A percentile compares a stretch with the other conserved stretches of the same genome.
Evolutionary conservation across 805 yeast species (phyloP).

Genomic region (Kodamaea nitidulidarum): DNA sequence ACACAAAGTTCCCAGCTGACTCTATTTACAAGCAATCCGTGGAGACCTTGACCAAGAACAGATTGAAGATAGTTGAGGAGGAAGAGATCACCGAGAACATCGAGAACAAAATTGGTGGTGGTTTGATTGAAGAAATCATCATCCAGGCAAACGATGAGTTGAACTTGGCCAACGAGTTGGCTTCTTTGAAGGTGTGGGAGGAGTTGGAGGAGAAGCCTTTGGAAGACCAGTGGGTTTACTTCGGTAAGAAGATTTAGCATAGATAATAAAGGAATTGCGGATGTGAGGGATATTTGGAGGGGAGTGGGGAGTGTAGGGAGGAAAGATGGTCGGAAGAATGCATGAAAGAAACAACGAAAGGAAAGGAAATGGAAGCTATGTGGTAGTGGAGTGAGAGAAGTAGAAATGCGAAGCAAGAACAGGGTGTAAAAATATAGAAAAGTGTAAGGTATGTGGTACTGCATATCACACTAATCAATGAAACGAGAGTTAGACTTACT

Average conservation of each 20-base stretch:
- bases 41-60: constrained; percentile 64
- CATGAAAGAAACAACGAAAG: too few relatives aligned
- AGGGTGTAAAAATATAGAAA: too few relatives aligned
- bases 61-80: constrained; percentile 61
- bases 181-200: constrained; percentile 72
- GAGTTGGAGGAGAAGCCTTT: constrained; percentile 75
- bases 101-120: constrained; percentile 73
- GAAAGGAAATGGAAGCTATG: too few relatives aligned
- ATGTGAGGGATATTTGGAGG: not conserved
- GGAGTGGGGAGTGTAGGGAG: too few relatives aligned
- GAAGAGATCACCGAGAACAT: constrained; percentile 61
- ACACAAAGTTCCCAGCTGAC: constrained; percentile 60
- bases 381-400: too few relatives aligned
- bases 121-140: constrained; percentile 77
- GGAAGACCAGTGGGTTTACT: constrained; percentile 81
- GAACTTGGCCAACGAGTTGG: constrained; percentile 61
- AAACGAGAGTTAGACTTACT: too few relatives aligned
- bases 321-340: too few relatives aligned
- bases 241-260: constrained; percentile 55
- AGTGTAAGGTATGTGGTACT: too few relatives aligned
- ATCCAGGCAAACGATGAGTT: constrained; percentile 82
- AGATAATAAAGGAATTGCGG: not conserved
- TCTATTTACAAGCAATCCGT: constrained; percentile 76
- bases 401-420: too few relatives aligned
- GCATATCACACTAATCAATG: too few relatives aligned